A percentile compares a stretch with the other conserved stretches of the same genome.
Conservation (phyloP, 805 yeast genomes). For the Ogataea siamensis region DNA sequence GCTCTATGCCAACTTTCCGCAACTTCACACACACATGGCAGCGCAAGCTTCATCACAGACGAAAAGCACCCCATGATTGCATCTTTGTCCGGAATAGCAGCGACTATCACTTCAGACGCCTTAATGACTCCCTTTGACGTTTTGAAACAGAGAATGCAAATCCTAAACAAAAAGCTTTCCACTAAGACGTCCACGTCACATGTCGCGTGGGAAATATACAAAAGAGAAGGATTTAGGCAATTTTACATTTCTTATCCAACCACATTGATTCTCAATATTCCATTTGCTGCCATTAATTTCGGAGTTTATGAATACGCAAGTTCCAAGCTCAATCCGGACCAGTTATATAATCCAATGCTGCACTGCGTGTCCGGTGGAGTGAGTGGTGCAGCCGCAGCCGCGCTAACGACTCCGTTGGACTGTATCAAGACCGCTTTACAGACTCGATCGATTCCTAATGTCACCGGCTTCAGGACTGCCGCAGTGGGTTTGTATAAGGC, state of each 20-base stretch:
- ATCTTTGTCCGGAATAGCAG: constrained; percentile 84
- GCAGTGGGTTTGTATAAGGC: constrained; percentile 60
- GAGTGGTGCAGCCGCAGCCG: constrained; percentile 95
- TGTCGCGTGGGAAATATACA: constrained; percentile 46
- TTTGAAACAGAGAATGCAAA: constrained; percentile 92
- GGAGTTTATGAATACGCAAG: constrained; percentile 86
- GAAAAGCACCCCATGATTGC: constrained; percentile 80
- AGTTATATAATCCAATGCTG: constrained; percentile 78
- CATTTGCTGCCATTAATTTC: constrained; percentile 92
- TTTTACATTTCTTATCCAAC: constrained; percentile 94
- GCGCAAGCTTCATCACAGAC: constrained; percentile 48
- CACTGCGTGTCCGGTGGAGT: constrained; percentile 93
- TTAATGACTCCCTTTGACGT: constrained; percentile 98
- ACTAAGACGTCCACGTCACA: constrained; percentile 17
- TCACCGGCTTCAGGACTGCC: constrained; percentile 70
- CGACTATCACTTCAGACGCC: constrained; percentile 91
- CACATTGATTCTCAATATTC: constrained; percentile 85
- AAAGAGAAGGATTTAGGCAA: constrained; percentile 68
- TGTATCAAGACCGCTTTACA: constrained; percentile 90
- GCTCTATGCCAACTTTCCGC: constrained; percentile 39
- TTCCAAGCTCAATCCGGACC: constrained; percentile 73
- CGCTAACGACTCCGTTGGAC: constrained; percentile 90
- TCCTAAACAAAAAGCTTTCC: constrained; percentile 21
- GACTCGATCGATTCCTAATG: constrained; percentile 63
- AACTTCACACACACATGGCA: constrained; percentile 22